Conservation (phyloP, 1,284 basidiomycete species). For the Microbotryum scabiosae region DNA sequence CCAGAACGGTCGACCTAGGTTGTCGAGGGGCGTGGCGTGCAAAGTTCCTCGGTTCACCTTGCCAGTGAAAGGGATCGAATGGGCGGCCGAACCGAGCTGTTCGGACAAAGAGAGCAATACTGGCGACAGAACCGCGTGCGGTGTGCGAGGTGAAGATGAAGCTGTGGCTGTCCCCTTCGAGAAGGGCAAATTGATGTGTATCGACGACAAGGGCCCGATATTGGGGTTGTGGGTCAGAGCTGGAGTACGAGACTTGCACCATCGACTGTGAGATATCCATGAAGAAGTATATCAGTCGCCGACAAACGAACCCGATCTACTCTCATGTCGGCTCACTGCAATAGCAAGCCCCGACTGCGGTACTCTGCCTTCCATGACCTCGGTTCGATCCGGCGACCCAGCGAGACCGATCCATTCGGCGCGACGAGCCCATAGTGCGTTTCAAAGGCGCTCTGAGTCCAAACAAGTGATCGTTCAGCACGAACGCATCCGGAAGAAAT, state of each 20-base stretch:
- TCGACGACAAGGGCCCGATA: constrained; percentile 24
- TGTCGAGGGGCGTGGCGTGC: constrained; percentile 25
- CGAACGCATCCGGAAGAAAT: too few species aligned
- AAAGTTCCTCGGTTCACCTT: constrained; percentile 26
- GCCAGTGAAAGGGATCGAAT: constrained; percentile 32
- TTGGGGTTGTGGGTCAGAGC: constrained; percentile 27
- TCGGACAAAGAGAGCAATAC: constrained; percentile 27
- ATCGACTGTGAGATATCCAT: constrained; percentile 6
- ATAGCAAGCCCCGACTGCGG: constrained; percentile 22
- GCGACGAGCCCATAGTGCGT: constrained; percentile 17
- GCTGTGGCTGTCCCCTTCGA: not conserved
- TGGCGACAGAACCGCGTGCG: not conserved
- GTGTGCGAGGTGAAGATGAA: constrained; percentile 2
- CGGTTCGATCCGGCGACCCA: constrained; percentile 26
- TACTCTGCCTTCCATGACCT: constrained; percentile 31
- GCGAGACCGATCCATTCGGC: not conserved
- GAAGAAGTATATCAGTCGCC: not conserved
- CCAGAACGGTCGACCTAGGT: constrained; percentile 21
- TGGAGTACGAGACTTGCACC: constrained; percentile 20
- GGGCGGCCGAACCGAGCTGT: constrained; percentile 20
- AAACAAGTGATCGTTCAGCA: not conserved
- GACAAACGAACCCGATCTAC: not conserved
- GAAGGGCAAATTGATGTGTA: constrained; percentile 14
- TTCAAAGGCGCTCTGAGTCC: constrained; percentile 22
- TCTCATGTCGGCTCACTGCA: constrained; percentile 4